phyloP scores from a whole-genome alignment of 2,329 filamentous ascomycete genomes.

The Ophiocordyceps unilateralis region DNA sequence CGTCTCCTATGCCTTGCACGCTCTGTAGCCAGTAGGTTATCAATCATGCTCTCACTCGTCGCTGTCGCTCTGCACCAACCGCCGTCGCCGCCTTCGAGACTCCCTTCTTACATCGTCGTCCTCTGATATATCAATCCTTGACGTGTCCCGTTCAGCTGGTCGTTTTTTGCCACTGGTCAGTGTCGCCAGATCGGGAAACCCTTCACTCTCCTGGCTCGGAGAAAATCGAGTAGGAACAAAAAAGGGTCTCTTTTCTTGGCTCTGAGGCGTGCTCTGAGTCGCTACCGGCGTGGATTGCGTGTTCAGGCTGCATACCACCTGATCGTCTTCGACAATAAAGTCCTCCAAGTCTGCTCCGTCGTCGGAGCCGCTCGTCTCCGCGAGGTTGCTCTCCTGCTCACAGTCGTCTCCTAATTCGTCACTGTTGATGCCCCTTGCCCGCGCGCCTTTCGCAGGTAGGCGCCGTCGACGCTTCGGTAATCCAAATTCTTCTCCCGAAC shows the following conservation, averaged over 20 bases:
- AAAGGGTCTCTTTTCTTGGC: slow-evolving; percentile 12
- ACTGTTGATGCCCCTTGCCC: slow-evolving; percentile 17
- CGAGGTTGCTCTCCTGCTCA: slow-evolving; percentile 27
- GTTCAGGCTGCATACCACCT: slow-evolving; percentile 17
- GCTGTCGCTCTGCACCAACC: slow-evolving; percentile 14
- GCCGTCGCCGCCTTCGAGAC: slow-evolving; percentile 9
- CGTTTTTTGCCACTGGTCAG: slow-evolving; percentile 6
- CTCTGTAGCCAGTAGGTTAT: background rate
- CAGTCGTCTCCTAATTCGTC: slow-evolving; percentile 36
- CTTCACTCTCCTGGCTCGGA: slow-evolving; percentile 23
- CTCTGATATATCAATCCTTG: slow-evolving; percentile 4
- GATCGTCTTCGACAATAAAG: slow-evolving; percentile 38
- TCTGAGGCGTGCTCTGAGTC: slow-evolving; percentile 6
- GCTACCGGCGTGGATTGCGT: slow-evolving; percentile 12
- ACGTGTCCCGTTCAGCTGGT: background rate
- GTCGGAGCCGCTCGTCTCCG: slow-evolving; percentile 29
- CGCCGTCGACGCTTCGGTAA: slow-evolving; percentile 1
- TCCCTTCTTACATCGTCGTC: slow-evolving; percentile 5
- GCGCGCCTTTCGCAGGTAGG: slow-evolving; percentile 5
- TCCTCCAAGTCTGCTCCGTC: slow-evolving; percentile 32
- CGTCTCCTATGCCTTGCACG: background rate
- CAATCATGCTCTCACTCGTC: slow-evolving; percentile 5
- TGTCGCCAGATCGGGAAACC: slow-evolving; percentile 17
- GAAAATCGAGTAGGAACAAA: slow-evolving; percentile 21
- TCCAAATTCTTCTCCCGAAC: slow-evolving; percentile 4